Evolutionary conservation across 805 yeast species (phyloP).

Genomic region (Debaryomyces castellii): DNA sequence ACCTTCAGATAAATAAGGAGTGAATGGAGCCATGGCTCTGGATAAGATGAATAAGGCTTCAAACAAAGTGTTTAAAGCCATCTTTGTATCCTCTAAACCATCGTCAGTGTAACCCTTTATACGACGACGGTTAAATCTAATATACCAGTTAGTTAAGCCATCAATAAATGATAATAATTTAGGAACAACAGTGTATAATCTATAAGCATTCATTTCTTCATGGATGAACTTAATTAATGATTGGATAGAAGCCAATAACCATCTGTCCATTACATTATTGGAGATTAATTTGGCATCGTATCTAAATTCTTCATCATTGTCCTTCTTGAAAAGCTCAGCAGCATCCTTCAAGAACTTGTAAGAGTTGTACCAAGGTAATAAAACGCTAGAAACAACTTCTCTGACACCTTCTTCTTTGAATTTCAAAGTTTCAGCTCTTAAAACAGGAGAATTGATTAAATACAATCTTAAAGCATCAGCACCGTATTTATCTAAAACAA

Average conservation of each 20-base stretch:
- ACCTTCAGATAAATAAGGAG: slow-evolving; percentile 91
- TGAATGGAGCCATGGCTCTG: slow-evolving; percentile 98
- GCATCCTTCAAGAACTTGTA: slow-evolving; percentile 96
- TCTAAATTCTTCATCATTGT: slow-evolving; percentile 64
- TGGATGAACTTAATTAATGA: slow-evolving; percentile 84
- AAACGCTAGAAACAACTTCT: slow-evolving; percentile 93
- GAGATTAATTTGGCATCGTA: slow-evolving; percentile 67
- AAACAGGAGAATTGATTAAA: slow-evolving; percentile 94
- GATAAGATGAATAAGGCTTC: slow-evolving; percentile 86
- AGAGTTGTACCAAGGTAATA: slow-evolving; percentile 98
- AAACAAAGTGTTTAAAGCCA: slow-evolving; percentile 86
- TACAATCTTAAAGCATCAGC: slow-evolving; percentile 97
- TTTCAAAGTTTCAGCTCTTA: slow-evolving; percentile 93
- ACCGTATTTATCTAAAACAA: slow-evolving; percentile 84
- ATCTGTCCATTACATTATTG: slow-evolving; percentile 92
- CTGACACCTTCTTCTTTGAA: slow-evolving; percentile 99
- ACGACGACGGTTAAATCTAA: slow-evolving; percentile 96
- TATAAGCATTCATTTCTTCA: slow-evolving; percentile 83
- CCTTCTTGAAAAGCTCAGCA: slow-evolving; percentile 78
- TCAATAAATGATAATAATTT: slow-evolving; percentile 85
- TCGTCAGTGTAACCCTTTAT: slow-evolving; percentile 81
- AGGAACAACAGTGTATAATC: slow-evolving; percentile 95
- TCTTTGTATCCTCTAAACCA: slow-evolving; percentile 79
- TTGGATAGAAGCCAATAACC: slow-evolving; percentile 97
- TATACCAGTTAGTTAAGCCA: slow-evolving; percentile 97